A percentile compares a stretch with the other conserved stretches of the same genome.
Evolutionary conservation across 495 filamentous ascomycete genomes (phyloP).

Genomic region (Penicillium cosmopolitanum): DNA sequence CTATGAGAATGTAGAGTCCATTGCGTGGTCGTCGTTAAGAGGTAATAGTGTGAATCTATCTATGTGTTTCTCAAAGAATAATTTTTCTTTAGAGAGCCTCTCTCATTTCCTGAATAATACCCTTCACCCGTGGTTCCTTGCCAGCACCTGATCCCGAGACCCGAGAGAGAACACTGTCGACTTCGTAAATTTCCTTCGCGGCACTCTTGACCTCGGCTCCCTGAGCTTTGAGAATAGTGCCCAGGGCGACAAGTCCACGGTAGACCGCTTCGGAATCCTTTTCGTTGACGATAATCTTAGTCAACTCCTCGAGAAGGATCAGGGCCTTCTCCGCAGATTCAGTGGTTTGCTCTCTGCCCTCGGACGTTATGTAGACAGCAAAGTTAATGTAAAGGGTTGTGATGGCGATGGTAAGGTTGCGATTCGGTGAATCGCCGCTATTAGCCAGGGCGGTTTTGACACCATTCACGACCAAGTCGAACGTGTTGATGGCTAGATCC

Average conservation of each 20-base stretch:
- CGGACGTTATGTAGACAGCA: slow-evolving; percentile 61
- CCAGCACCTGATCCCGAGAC: slow-evolving; percentile 40
- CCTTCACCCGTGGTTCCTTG: slow-evolving; percentile 54
- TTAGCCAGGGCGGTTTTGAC: slow-evolving; percentile 50
- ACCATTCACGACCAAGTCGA: slow-evolving; percentile 59
- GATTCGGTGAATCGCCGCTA: slow-evolving; percentile 60
- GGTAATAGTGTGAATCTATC: slow-evolving; percentile 17
- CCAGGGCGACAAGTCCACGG: slow-evolving; percentile 78
- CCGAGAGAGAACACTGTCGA: slow-evolving; percentile 39
- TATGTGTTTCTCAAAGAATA: slow-evolving; percentile 14
- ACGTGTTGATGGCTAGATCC: slow-evolving; percentile 57
- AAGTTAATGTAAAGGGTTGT: slow-evolving; percentile 88
- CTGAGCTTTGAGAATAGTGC: slow-evolving; percentile 63
- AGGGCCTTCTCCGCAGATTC: slow-evolving; percentile 61
- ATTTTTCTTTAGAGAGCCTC: slow-evolving; percentile 30
- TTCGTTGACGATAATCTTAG: slow-evolving; percentile 61
- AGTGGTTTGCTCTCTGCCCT: slow-evolving; percentile 33
- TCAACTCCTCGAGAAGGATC: slow-evolving; percentile 64
- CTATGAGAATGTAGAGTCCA: slow-evolving; percentile 2
- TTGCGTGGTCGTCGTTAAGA: slow-evolving; percentile 29
- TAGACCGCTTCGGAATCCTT: slow-evolving; percentile 83
- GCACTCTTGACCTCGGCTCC: slow-evolving; percentile 53
- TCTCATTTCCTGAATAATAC: slow-evolving; percentile 51
- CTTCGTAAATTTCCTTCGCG: slow-evolving; percentile 52
- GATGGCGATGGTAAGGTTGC: slow-evolving; percentile 79